These are phyloP conservation scores for Alectoria sarmentosa DNA, from an alignment of 495 filamentous ascomycete species.

Conservation along the genomic window DNA sequence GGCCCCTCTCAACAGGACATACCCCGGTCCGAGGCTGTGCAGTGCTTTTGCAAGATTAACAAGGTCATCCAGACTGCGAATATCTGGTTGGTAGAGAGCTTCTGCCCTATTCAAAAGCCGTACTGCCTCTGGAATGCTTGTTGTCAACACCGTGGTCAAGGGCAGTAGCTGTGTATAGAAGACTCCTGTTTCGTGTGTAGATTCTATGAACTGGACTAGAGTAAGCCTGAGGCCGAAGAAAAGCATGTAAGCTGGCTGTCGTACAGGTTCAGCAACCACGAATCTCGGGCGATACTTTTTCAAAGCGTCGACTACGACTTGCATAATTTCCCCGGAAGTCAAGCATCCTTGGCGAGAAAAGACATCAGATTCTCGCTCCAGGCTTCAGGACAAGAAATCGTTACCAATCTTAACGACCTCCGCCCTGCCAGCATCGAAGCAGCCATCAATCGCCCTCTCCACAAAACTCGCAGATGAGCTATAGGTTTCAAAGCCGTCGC, in stretches of 20 bases:
- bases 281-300: constrained; percentile 48
- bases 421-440: constrained; percentile 73
- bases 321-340: constrained; percentile 66
- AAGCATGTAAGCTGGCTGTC: neutral
- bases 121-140: constrained; percentile 83
- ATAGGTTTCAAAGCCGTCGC: constrained; percentile 73
- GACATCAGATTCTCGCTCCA: neutral
- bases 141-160: constrained; percentile 71
- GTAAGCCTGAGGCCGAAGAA: neutral
- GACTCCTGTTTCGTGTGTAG: constrained; percentile 64
- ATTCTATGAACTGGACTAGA: constrained; percentile 51
- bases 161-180: constrained; percentile 64
- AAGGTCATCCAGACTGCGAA: constrained; percentile 52
- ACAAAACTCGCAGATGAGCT: constrained; percentile 71
- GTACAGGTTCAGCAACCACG: constrained; percentile 80
- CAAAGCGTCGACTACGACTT: constrained; percentile 64
- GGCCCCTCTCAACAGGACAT: constrained; percentile 84
- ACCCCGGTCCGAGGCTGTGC: constrained; percentile 61
- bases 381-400: neutral
- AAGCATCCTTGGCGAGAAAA: constrained; percentile 44
- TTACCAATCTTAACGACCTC: constrained; percentile 89
- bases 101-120: constrained; percentile 61
- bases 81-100: constrained; percentile 32
- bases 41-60: constrained; percentile 59
- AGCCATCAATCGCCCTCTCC: constrained; percentile 73